Evolutionary conservation across 352 stramenopile species (phyloP).

Genomic region (Phytophthora cryptogea): DNA sequence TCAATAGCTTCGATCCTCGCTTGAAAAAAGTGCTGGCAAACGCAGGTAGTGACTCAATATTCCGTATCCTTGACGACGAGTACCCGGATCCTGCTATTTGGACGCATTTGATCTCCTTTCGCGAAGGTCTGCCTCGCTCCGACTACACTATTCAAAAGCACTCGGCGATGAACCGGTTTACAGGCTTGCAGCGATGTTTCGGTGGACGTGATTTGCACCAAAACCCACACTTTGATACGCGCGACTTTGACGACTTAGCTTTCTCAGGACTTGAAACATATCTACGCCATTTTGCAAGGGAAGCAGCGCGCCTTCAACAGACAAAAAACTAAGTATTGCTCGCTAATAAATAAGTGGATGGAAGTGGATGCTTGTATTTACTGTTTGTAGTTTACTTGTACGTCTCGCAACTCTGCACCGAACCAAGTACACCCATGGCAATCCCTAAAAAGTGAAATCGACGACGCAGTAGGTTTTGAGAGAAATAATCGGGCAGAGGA

Average conservation of each 20-base stretch:
- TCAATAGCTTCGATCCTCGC: conserved; percentile 8
- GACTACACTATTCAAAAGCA: conserved; percentile 60
- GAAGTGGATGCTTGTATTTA: neutral
- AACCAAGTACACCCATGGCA: conserved; percentile 31
- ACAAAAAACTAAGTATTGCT: conserved; percentile 8
- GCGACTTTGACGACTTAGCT: conserved; percentile 15
- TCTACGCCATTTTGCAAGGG: conserved; percentile 16
- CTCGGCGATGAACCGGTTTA: conserved; percentile 32
- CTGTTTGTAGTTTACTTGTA: conserved; percentile 11
- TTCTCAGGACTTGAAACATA: conserved; percentile 11
- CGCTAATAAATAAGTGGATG: conserved; percentile 8
- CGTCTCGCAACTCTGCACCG: conserved; percentile 37
- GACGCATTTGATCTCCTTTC: conserved; percentile 67
- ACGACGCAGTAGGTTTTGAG: conserved; percentile 38
- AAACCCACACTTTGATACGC: conserved; percentile 21
- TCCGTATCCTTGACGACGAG: neutral
- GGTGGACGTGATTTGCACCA: conserved; percentile 32
- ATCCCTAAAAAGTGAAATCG: conserved; percentile 48
- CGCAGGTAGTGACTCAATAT: neutral
- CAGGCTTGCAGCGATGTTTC: conserved; percentile 57
- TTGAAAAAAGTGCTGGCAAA: conserved; percentile 14
- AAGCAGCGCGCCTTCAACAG: conserved; percentile 14
- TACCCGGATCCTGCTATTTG: conserved; percentile 53
- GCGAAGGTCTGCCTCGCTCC: conserved; percentile 27
- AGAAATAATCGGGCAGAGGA: conserved; percentile 43